Base-by-base conservation (phyloP, 495 filamentous ascomycete species). In the Neurospora sp. region DNA sequence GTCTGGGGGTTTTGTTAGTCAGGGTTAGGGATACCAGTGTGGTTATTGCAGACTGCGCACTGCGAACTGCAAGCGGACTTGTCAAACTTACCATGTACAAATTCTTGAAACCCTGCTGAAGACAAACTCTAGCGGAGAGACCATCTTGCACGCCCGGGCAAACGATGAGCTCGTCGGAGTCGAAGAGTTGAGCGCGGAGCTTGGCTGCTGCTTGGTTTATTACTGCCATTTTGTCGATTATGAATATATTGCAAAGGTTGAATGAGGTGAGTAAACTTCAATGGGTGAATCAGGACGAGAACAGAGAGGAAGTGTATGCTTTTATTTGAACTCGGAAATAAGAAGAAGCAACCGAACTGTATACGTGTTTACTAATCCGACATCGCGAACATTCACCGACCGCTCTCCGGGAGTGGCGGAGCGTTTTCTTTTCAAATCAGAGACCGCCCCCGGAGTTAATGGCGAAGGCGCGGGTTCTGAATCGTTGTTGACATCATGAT, bases 111-210 rank as follows among this genome's bases (percentile, higher is more conserved):
- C 89, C 90, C 12, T 88, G 76, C 35, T 84, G 79, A 71, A 92
- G 83, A 5, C 89, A 90, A 77, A 93, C 83, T 3, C 91, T 84
- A 5, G 91, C 90, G 2, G 90, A 89, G 27, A 91, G 85, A 7
- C 91, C 91, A 83, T 93, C 91, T 75, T 92, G 90, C 1, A 93
- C 90, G 60, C 91, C 91, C 1, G 91, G 91, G 70, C 88, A 91
- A 3, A 91, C 85, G 18, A 90, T 83, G 60, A 86, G 78, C 14
- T 80, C 76, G 39, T 79, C 76, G 31, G 79, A 76, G 18, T 82
- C 74, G 14, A 76, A 78, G 20, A 87, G 77, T 71, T 82, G 76
- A 35, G 78, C 78, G 70, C 83, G 82, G 35, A 86, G 80, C 74
- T 77, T 82, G 5, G 82, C 80, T n/a, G 79, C 80, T 54, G 83